These are phyloP conservation scores for Poa annua DNA, from an alignment of 176 grass and related monocot species.

Conservation along the genomic window DNA sequence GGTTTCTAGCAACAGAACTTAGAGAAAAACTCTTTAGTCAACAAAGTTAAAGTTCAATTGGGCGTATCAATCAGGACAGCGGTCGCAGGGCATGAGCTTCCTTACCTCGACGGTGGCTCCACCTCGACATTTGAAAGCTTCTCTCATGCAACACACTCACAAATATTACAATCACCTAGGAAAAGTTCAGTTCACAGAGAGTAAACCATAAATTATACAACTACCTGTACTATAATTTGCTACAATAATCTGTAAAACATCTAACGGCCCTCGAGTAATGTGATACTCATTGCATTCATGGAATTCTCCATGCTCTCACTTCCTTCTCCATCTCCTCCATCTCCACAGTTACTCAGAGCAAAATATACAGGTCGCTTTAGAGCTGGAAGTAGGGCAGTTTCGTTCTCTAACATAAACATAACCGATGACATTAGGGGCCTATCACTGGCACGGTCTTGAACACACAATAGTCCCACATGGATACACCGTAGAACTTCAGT, in stretches of 20 bases:
- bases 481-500: constrained; percentile 40
- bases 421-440: constrained; percentile 55
- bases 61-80: background rate
- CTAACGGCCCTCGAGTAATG: background rate
- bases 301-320: background rate
- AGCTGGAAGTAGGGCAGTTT: constrained; percentile 21
- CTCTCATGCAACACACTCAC: background rate
- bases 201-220: constrained; percentile 35
- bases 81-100: background rate
- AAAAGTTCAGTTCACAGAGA: background rate
- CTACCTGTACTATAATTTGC: background rate
- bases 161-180: background rate
- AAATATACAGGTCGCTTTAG: constrained; percentile 28
- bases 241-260: background rate
- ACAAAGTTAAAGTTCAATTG: background rate
- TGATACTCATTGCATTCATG: background rate
- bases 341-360: background rate
- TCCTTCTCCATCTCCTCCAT: background rate
- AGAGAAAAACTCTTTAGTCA: background rate
- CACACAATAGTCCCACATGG: constrained; percentile 53
- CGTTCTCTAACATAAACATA: constrained; percentile 51
- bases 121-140: background rate
- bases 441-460: constrained; percentile 47
- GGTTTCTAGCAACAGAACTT: background rate
- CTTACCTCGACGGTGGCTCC: background rate